These are phyloP conservation scores for Aspergillus luchuensis DNA, from an alignment of 2,329 filamentous ascomycete species.

Conservation along the genomic window DNA sequence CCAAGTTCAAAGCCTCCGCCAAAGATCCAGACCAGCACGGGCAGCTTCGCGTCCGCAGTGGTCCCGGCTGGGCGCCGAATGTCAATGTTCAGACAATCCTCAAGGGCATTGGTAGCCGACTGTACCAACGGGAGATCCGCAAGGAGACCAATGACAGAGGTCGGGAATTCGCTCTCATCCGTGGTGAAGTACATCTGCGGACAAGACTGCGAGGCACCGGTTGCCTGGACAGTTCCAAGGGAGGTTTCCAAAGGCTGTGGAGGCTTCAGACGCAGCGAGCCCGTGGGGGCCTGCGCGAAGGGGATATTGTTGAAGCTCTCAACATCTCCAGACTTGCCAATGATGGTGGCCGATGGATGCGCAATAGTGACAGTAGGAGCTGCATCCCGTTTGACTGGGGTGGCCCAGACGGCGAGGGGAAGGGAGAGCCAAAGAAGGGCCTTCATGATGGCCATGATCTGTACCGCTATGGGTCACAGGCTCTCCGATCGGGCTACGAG, in stretches of 20 bases:
- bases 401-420: conserved; percentile 16
- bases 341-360: conserved; percentile 55
- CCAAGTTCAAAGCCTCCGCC: conserved; percentile 58
- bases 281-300: conserved; percentile 70
- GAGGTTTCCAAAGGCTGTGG: conserved; percentile 61
- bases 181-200: conserved; percentile 70
- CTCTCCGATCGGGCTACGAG: neutral
- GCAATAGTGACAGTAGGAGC: conserved; percentile 57
- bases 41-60: conserved; percentile 58
- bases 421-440: conserved; percentile 13
- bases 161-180: conserved; percentile 43
- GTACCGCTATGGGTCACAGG: neutral
- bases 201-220: conserved; percentile 62
- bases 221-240: conserved; percentile 65
- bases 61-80: conserved; percentile 63
- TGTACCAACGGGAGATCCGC: conserved; percentile 62
- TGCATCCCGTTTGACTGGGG: conserved; percentile 41
- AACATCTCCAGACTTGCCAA: conserved; percentile 45
- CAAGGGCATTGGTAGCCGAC: conserved; percentile 54
- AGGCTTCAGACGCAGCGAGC: conserved; percentile 67
- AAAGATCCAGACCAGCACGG: conserved; percentile 71
- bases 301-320: conserved; percentile 76
- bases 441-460: conserved; percentile 8
- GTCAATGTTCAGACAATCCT: conserved; percentile 66
- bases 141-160: conserved; percentile 53